phyloP scores from a whole-genome alignment of 2,329 filamentous ascomycete genomes.

The Corniculantispora saksenae region DNA sequence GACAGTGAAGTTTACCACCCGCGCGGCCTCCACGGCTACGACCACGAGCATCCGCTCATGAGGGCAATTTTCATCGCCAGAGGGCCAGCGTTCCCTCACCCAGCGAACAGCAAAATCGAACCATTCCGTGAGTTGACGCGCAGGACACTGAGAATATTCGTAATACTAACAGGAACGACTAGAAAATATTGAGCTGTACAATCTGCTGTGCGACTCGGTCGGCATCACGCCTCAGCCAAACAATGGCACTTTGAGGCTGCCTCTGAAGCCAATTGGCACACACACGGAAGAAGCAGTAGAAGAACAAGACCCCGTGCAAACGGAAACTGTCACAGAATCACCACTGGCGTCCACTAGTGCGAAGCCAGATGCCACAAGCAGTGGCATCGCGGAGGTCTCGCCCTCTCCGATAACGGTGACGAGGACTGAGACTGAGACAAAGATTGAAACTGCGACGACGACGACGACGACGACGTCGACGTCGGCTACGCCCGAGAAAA shows the following conservation, averaged over 20 bases:
- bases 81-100: conserved; percentile 88
- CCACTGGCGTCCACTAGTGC: conserved; percentile 8
- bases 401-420: conserved; percentile 1
- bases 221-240: conserved; percentile 73
- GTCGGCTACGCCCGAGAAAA: background rate
- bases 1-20: conserved; percentile 72
- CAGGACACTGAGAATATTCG: background rate
- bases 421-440: background rate
- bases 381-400: conserved; percentile 19
- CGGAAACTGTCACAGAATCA: conserved; percentile 14
- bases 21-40: conserved; percentile 87
- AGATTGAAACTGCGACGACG: too few species aligned
- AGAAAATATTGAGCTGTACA: conserved; percentile 96
- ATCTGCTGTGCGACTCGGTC: conserved; percentile 87
- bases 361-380: conserved; percentile 15
- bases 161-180: conserved; percentile 13
- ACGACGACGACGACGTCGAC: too few species aligned
- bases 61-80: conserved; percentile 90
- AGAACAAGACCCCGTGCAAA: conserved; percentile 52
- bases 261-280: conserved; percentile 62
- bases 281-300: conserved; percentile 56
- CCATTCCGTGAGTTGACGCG: conserved; percentile 73
- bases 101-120: conserved; percentile 75
- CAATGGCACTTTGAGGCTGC: conserved; percentile 81
- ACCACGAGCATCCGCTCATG: conserved; percentile 94